These are phyloP conservation scores for Carex pumila DNA, from an alignment of 176 grass and related monocot genomes.

Conservation along the genomic window DNA sequence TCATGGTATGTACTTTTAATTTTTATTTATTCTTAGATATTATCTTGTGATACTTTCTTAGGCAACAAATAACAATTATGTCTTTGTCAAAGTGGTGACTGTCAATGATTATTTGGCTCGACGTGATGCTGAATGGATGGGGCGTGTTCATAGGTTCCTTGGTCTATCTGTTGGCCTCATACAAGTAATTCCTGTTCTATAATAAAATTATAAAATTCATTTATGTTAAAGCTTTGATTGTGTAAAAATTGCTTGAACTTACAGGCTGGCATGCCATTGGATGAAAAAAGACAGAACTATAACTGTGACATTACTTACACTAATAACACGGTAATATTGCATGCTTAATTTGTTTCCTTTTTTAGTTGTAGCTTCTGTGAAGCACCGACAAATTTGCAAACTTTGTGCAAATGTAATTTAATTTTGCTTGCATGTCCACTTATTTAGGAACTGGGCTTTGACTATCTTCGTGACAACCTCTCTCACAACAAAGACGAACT, in stretches of 20 bases:
- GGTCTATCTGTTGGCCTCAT: slow-evolving; percentile 85
- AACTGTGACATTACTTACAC: slow-evolving; percentile 88
- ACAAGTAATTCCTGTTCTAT: slow-evolving; percentile 51
- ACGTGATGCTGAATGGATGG: slow-evolving; percentile 99
- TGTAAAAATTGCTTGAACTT: slow-evolving; percentile 27
- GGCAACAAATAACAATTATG: not conserved
- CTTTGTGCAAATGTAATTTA: not conserved
- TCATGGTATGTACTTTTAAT: slow-evolving; percentile 50
- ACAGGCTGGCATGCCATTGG: slow-evolving; percentile 54
- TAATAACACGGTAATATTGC: slow-evolving; percentile 74
- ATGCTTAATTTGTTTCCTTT: not conserved
- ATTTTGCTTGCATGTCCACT: not conserved
- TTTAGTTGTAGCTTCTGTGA: not conserved
- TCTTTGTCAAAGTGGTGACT: slow-evolving; percentile 69
- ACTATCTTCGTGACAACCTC: slow-evolving; percentile 90
- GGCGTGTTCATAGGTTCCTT: slow-evolving; percentile 83
- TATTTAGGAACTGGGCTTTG: slow-evolving; percentile 90
- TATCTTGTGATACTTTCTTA: not conserved
- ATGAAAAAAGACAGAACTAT: slow-evolving; percentile 83
- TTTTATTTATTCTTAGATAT: not conserved
- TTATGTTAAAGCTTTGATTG: slow-evolving; percentile 1
- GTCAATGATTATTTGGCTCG: slow-evolving; percentile 98
- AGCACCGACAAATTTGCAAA: not conserved
- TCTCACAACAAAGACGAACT: slow-evolving; percentile 62
- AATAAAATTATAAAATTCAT: slow-evolving; percentile 12